These are phyloP conservation scores for Lactarius trivialis DNA, from an alignment of 768 basidiomycete genomes.

Conservation along the genomic window DNA sequence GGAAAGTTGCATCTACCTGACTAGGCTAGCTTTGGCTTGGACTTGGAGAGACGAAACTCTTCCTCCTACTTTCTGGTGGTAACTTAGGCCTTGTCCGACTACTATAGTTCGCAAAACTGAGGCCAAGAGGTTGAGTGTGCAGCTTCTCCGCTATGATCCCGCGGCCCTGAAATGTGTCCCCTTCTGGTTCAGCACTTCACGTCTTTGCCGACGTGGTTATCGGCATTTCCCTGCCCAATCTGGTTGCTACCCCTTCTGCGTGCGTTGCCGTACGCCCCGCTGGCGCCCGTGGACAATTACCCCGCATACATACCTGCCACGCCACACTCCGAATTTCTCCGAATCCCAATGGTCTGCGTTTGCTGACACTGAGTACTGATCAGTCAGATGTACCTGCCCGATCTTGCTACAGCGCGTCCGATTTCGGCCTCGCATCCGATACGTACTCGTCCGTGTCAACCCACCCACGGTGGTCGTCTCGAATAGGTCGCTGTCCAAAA, in stretches of 20 bases:
- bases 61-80: neutral
- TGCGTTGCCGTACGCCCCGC: constrained; percentile 12
- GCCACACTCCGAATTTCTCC: constrained; percentile 19
- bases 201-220: neutral
- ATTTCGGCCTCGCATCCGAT: constrained; percentile 11
- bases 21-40: neutral
- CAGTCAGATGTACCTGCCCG: constrained; percentile 13
- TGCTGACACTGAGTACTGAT: constrained; percentile 4
- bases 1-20: neutral
- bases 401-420: neutral
- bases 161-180: neutral
- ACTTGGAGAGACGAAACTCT: neutral
- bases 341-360: constrained; percentile 12
- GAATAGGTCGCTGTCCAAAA: neutral
- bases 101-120: neutral
- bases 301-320: constrained; percentile 17
- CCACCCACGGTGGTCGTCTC: neutral
- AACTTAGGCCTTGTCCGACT: neutral
- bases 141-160: constrained; percentile 6
- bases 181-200: neutral
- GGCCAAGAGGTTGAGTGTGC: neutral
- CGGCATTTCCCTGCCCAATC: constrained; percentile 10
- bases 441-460: neutral
- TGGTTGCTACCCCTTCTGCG: constrained; percentile 4
- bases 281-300: constrained; percentile 13